phyloP scores from a whole-genome alignment of 2,329 filamentous ascomycete species.

The Cladosporium velox region DNA sequence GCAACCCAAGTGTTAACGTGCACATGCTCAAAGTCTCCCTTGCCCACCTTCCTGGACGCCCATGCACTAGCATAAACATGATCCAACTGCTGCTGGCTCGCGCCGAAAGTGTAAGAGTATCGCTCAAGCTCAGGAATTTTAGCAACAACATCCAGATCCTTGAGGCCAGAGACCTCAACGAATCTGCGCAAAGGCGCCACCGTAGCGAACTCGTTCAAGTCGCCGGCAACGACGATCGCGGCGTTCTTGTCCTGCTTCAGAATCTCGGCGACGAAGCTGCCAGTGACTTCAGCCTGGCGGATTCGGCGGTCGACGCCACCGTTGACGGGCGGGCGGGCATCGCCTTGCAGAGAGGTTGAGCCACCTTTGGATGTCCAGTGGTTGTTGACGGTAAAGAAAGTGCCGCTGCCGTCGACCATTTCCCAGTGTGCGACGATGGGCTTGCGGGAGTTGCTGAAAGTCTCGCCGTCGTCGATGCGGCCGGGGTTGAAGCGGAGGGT shows the following conservation, averaged over 20 bases:
- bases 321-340: conserved; percentile 67
- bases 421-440: conserved; percentile 68
- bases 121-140: conserved; percentile 58
- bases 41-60: conserved; percentile 41
- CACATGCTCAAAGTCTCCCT: conserved; percentile 62
- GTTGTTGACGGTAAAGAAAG: conserved; percentile 72
- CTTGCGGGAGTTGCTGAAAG: conserved; percentile 65
- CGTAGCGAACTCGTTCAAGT: conserved; percentile 73
- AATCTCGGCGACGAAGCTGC: conserved; percentile 59
- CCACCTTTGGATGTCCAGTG: conserved; percentile 70
- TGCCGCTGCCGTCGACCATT: conserved; percentile 55
- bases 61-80: conserved; percentile 67
- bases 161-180: conserved; percentile 54
- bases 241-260: conserved; percentile 59
- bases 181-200: conserved; percentile 62
- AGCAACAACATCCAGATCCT: conserved; percentile 63
- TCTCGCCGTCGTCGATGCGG: conserved; percentile 61
- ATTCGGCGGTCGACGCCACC: conserved; percentile 60
- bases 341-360: conserved; percentile 64
- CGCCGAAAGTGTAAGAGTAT: conserved; percentile 71
- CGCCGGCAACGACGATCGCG: conserved; percentile 62
- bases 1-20: conserved; percentile 71
- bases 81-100: conserved; percentile 69
- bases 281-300: conserved; percentile 61
- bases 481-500: conserved; percentile 69